Percentiles rank a stretch among this genome's conserved stretches.
These are phyloP conservation scores for Piloderma croceum DNA, from an alignment of 768 basidiomycete species.

Conservation along the genomic window DNA sequence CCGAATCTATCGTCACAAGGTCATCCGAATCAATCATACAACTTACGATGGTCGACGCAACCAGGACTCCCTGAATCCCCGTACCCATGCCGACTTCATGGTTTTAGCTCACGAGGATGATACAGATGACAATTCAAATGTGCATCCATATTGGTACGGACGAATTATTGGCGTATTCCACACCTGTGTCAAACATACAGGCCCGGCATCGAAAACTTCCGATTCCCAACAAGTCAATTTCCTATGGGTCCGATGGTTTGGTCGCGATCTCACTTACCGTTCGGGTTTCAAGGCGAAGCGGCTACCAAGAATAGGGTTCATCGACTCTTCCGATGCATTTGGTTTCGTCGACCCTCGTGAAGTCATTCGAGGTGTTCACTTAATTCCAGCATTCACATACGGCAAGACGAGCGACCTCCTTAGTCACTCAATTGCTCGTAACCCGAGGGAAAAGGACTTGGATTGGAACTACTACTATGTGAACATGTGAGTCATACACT, in stretches of 20 bases:
- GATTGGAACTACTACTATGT: conserved; percentile 5
- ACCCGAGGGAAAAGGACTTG: conserved; percentile 1
- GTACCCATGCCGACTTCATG: conserved; percentile 20
- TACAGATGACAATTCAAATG: conserved; percentile 11
- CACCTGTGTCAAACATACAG: conserved; percentile 6
- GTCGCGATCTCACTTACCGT: conserved; percentile 17
- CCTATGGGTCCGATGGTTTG: conserved; percentile 38
- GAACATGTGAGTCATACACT: conserved; percentile 8
- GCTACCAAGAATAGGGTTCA: conserved; percentile 33
- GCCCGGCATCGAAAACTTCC: neutral
- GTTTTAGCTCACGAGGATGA: conserved; percentile 8
- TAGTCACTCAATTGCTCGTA: neutral
- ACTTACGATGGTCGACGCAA: conserved; percentile 20
- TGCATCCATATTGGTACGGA: conserved; percentile 21
- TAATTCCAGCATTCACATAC: conserved; percentile 9
- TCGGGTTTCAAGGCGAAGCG: conserved; percentile 22
- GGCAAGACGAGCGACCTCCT: conserved; percentile 6
- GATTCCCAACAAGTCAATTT: conserved; percentile 28
- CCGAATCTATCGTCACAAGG: conserved; percentile 22
- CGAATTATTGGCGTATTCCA: conserved; percentile 21
- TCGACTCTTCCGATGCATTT: conserved; percentile 6
- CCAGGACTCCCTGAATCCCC: conserved; percentile 25
- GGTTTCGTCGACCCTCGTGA: conserved; percentile 12
- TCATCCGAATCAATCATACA: conserved; percentile 23
- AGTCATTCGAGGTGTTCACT: conserved; percentile 9